Conservation (phyloP, 306 rosid species). For the Herpetospermum pedunculosum region DNA sequence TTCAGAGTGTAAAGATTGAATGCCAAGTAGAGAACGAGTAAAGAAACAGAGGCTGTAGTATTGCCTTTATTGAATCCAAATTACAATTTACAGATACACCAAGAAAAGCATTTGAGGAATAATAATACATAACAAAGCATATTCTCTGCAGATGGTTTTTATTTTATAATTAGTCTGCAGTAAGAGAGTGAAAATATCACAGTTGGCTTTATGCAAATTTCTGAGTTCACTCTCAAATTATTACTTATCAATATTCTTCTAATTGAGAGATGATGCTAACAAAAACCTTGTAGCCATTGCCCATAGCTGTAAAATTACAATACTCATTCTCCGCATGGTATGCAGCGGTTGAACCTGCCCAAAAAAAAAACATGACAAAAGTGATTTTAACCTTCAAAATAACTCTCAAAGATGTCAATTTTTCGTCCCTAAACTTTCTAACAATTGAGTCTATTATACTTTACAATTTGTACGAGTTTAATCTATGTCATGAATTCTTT, state of each 20-base stretch:
- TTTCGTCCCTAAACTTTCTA: no score
- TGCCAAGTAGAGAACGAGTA: background rate
- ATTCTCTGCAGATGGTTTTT: background rate
- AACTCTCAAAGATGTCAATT: no score
- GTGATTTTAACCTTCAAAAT: no score
- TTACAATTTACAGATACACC: background rate
- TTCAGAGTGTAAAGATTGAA: background rate
- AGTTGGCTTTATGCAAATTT: background rate
- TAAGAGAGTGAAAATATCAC: background rate
- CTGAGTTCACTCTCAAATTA: background rate
- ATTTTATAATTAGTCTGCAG: background rate
- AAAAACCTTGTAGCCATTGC: constrained; percentile 67
- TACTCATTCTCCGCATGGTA: constrained; percentile 92
- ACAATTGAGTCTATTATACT: no score
- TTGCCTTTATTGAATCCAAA: background rate
- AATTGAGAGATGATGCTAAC: constrained; percentile 52
- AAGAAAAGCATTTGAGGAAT: background rate
- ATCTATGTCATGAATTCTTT: no score
- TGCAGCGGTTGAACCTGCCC: constrained; percentile 61
- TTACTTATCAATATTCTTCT: constrained; percentile 32
- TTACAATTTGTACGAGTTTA: no score
- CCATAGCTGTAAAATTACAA: constrained; percentile 65
- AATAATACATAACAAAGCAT: no score
- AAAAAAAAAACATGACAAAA: no score
- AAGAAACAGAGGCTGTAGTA: background rate